Conservation (phyloP, 2,329 filamentous ascomycete species). For the Pestalotiopsis sp. region DNA sequence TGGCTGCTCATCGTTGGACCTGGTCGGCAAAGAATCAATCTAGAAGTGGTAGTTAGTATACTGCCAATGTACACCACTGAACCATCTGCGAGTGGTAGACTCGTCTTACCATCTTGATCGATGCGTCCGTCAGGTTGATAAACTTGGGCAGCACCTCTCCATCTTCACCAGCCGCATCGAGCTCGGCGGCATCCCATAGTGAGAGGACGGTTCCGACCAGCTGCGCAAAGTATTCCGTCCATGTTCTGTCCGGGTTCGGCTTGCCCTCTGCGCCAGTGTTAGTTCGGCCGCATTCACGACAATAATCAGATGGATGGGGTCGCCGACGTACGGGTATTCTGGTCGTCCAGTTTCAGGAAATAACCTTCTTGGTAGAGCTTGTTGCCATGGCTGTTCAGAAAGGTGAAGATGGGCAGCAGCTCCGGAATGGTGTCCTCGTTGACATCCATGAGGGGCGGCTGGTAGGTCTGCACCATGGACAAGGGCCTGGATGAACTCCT, state of each 20-base stretch:
- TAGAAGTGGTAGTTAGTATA: constrained; percentile 41
- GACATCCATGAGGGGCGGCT: constrained; percentile 84
- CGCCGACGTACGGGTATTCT: constrained; percentile 76
- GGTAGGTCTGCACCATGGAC: constrained; percentile 85
- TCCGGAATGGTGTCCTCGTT: constrained; percentile 86
- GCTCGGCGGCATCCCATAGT: constrained; percentile 90
- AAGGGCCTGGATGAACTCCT: constrained; percentile 68
- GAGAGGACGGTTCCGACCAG: constrained; percentile 94
- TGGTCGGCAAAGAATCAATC: constrained; percentile 89
- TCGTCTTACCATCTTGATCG: constrained; percentile 87
- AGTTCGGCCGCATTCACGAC: not conserved
- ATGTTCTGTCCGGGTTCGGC: constrained; percentile 82
- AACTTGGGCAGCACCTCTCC: constrained; percentile 88
- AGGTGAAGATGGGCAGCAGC: constrained; percentile 90
- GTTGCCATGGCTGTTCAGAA: constrained; percentile 91
- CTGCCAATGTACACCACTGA: constrained; percentile 17
- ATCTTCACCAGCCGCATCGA: constrained; percentile 84
- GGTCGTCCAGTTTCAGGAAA: constrained; percentile 93
- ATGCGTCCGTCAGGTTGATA: constrained; percentile 95
- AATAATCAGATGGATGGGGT: not conserved
- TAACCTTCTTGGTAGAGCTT: constrained; percentile 98
- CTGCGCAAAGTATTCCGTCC: constrained; percentile 97
- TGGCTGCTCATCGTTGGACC: constrained; percentile 73
- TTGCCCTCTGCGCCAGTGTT: constrained; percentile 70
- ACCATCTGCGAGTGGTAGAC: not conserved